A percentile compares a stretch with the other conserved stretches of the same genome.
Evolutionary conservation across 768 basidiomycete genomes (phyloP).

Genomic region (Lyophyllum decastes): DNA sequence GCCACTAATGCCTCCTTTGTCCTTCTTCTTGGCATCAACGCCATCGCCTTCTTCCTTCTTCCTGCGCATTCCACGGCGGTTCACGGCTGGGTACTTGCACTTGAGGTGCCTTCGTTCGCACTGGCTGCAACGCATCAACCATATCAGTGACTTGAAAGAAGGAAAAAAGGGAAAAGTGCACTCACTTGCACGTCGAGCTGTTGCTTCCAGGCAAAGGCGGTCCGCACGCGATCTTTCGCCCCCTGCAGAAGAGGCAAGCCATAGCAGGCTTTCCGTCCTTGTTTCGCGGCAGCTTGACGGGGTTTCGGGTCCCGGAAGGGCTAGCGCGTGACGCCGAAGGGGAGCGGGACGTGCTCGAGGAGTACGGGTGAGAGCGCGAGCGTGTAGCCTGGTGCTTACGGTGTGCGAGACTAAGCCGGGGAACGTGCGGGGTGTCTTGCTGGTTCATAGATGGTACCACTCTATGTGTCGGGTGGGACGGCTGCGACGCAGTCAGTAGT

Average conservation of each 20-base stretch:
- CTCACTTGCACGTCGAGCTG: conserved; percentile 52
- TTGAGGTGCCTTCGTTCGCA: conserved; percentile 4
- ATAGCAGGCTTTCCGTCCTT: conserved; percentile 38
- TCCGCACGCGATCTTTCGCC: conserved; percentile 55
- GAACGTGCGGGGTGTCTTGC: background rate
- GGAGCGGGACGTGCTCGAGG: background rate
- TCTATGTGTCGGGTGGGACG: background rate
- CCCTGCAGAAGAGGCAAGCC: conserved; percentile 51
- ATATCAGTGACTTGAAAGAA: background rate
- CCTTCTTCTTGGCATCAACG: background rate
- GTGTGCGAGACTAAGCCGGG: background rate
- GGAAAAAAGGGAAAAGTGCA: conserved; percentile 10
- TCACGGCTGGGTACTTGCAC: conserved; percentile 10
- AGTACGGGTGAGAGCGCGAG: background rate
- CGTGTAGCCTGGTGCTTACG: background rate
- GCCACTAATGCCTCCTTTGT: background rate
- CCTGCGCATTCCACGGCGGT: conserved; percentile 9
- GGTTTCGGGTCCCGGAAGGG: background rate
- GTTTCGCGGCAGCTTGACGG: background rate
- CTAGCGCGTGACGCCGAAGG: conserved; percentile 1
- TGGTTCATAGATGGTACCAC: background rate
- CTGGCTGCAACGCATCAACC: background rate
- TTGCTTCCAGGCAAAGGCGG: conserved; percentile 36
- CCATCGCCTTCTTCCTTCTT: background rate
- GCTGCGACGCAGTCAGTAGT: background rate